Evolutionary conservation across 1,139 yeast species (phyloP), one percentile per base, ranked within the genome.

Genomic region (Saccharomyces hybrid): DNA sequence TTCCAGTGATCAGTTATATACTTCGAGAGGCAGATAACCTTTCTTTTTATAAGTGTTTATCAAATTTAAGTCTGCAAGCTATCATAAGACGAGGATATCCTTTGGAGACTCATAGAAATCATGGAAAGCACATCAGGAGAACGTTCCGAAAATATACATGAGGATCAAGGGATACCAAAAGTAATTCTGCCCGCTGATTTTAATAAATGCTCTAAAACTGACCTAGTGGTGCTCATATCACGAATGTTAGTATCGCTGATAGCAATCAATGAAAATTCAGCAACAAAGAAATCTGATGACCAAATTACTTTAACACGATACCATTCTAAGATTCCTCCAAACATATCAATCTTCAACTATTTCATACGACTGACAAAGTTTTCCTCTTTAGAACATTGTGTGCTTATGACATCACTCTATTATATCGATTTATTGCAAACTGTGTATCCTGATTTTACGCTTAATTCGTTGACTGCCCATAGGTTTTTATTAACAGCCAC

Each of bases 241-340:
- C 75, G 96, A 54, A 89, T 91, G 96, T 74, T 93, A 41, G 79
- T 81, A 52, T 86, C 87, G 50, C 75, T 89, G 31, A 86, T 88
- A 34, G 72, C 75, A 26, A 74, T 87, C 51, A 89, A 89, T 67
- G 96, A 89, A 67, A 54, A 58, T 1, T 54, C 73, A 49, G 69
- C 59, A 42, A n/a, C 31, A 7, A 31, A 46, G 16, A 31, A 6
- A 11, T 31, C 31, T 16, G 38, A 27, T 8, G 32, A 23, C 32
- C 53, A 57, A 13, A 50, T 60, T 52, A 72, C 78, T 48, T 75
- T 93, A 52, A 93, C 99, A 0, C 77, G 98, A 60, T 93, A 91
- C 68, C 99, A 93, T 69, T 90, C 97, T 4, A 73, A 97, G 58
- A 84, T 95, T 0, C 97, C 97, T 1, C 98, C 99, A 0, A 80